Evolutionary conservation across 768 basidiomycete species (phyloP).

Genomic region (Trametes cinnabarina): DNA sequence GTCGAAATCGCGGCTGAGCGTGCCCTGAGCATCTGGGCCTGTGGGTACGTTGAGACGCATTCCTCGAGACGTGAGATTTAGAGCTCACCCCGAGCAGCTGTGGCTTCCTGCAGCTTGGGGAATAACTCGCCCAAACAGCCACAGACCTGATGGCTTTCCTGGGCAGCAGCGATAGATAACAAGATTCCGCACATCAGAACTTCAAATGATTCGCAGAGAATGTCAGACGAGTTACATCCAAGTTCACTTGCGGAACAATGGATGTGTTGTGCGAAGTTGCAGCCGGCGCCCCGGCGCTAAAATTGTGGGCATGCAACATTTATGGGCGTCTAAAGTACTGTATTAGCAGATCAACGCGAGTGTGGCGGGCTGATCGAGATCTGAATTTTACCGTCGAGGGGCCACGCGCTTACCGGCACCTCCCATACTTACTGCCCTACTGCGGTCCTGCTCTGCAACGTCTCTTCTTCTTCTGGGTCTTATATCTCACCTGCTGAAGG

Average conservation of each 20-base stretch:
- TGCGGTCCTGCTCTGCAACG: not conserved
- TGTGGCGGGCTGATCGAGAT: constrained; percentile 14
- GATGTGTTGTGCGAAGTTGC: too few relatives aligned
- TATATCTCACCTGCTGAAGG: too few relatives aligned
- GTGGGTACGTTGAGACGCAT: not conserved
- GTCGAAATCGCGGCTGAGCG: constrained; percentile 25
- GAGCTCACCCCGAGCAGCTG: constrained; percentile 54
- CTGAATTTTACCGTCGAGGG: constrained; percentile 14
- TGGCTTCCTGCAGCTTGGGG: constrained; percentile 44
- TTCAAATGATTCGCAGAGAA: not conserved
- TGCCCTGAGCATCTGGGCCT: constrained; percentile 68
- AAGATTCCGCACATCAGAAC: constrained; percentile 74
- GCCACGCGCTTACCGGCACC: not conserved
- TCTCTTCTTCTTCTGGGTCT: too few relatives aligned
- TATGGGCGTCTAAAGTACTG: constrained; percentile 6
- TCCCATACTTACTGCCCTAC: not conserved
- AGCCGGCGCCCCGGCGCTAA: too few relatives aligned
- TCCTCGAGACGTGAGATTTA: constrained; percentile 5
- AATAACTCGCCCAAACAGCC: constrained; percentile 26
- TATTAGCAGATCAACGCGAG: not conserved
- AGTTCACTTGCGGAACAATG: too few relatives aligned
- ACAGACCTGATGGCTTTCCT: constrained; percentile 4
- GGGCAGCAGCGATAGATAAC: constrained; percentile 37
- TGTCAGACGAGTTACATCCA: too few relatives aligned
- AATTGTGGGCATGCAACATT: not conserved